A percentile compares a stretch with the other conserved stretches of the same genome.
phyloP scores from a whole-genome alignment of 768 basidiomycete species.

The Boletus huronensis region DNA sequence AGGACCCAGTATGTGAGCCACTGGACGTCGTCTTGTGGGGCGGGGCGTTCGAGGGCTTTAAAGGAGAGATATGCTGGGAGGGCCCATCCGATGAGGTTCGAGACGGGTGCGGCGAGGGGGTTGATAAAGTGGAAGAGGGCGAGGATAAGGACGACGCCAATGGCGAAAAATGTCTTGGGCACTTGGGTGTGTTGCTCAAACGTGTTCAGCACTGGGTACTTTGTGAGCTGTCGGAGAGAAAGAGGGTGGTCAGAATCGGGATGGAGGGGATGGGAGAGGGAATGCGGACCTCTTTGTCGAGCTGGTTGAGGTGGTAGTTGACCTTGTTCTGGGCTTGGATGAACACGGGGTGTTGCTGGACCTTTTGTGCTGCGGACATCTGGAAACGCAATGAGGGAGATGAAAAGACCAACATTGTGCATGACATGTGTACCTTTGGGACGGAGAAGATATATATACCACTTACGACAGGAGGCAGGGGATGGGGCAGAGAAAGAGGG shows the following conservation, averaged over 20 bases:
- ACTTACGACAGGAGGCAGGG: neutral
- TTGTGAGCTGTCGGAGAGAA: conserved; percentile 54
- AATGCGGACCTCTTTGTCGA: conserved; percentile 89
- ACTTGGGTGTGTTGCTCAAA: conserved; percentile 89
- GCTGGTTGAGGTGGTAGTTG: conserved; percentile 76
- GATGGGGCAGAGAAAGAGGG: conserved; percentile 25
- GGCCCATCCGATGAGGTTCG: conserved; percentile 92
- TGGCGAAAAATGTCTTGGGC: conserved; percentile 87
- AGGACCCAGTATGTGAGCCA: conserved; percentile 99
- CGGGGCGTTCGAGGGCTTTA: conserved; percentile 88
- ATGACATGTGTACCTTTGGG: conserved; percentile 17
- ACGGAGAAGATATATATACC: conserved; percentile 7
- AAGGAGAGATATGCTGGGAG: conserved; percentile 95
- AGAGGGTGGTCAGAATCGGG: neutral
- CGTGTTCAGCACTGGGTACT: conserved; percentile 81
- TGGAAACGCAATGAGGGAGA: conserved; percentile 16
- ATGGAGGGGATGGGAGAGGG: neutral
- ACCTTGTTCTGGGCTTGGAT: conserved; percentile 82
- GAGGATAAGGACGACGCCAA: conserved; percentile 67
- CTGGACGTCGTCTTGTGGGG: conserved; percentile 81
- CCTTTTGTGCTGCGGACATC: conserved; percentile 80
- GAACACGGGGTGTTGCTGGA: conserved; percentile 86
- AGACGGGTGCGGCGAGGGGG: conserved; percentile 86
- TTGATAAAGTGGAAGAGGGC: conserved; percentile 81
- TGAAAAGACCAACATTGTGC: neutral